These are phyloP conservation scores for Lecanicillium sp. DNA, from an alignment of 2,329 filamentous ascomycete genomes.

Conservation along the genomic window DNA sequence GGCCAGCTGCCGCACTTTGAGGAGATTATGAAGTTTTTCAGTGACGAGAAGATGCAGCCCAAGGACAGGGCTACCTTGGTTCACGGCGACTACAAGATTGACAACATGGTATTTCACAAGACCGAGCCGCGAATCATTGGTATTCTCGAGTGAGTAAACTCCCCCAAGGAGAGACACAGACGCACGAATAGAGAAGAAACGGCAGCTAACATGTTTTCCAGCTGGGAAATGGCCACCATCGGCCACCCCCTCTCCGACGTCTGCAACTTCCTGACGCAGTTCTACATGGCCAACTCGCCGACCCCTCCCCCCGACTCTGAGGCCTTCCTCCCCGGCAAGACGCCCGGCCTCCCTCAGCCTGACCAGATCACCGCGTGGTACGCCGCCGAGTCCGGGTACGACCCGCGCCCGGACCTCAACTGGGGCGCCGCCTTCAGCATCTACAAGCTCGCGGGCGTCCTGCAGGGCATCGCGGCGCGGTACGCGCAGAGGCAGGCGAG, in stretches of 20 bases:
- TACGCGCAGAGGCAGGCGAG: constrained; percentile 83
- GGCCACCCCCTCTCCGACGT: constrained; percentile 94
- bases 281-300: constrained; percentile 29
- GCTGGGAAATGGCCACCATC: constrained; percentile 96
- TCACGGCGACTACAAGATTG: constrained; percentile 96
- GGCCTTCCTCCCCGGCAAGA: constrained; percentile 56
- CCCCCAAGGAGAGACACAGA: neutral
- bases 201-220: constrained; percentile 23
- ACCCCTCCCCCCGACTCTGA: constrained; percentile 22
- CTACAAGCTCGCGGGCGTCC: constrained; percentile 56
- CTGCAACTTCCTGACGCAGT: constrained; percentile 60
- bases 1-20: constrained; percentile 79
- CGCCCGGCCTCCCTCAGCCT: constrained; percentile 54
- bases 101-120: constrained; percentile 85
- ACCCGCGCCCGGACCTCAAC: constrained; percentile 53
- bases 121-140: constrained; percentile 84
- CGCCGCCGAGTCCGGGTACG: constrained; percentile 56
- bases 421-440: constrained; percentile 59
- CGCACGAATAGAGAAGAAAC: neutral
- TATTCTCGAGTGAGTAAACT: constrained; percentile 65
- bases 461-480: constrained; percentile 87
- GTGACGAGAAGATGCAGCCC: constrained; percentile 62
- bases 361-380: constrained; percentile 38
- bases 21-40: constrained; percentile 75
- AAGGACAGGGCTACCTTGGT: constrained; percentile 72